Evolutionary conservation across 2,329 filamentous ascomycete species (phyloP), one percentile per base, ranked within the genome.

Genomic region (Colletotrichum tanaceti): DNA sequence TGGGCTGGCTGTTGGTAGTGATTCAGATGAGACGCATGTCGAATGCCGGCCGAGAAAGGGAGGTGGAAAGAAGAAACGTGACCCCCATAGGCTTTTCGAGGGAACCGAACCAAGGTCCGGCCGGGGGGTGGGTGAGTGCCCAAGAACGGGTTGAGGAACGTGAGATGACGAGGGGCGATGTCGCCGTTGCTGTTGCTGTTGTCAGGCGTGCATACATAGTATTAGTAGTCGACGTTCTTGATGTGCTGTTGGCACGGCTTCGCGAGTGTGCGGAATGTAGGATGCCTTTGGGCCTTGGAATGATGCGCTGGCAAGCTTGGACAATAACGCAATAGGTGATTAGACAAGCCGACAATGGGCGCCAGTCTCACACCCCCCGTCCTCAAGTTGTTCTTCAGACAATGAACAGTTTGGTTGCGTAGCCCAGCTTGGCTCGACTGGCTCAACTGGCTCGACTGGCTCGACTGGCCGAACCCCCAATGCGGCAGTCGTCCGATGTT

Each of bases 401-500:
- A 63, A 55, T 55, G 35, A 44, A 55, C 53, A 43, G 47, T 20
- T 39, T 38, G 39, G 32, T 52, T 68, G 49, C 55, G 62, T 52
- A 18, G 62, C 55, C 32, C 54, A 59, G 16, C 11, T 35, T 35
- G 32, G 28, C 28, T 32, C 32, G 54, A 44, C 38, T 41, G n/a
- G 43, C 28, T 46, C 43, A 39, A 65, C 22, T 58, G 47, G 10
- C 39, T 35, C n/a, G 60, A 11, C 28, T 28, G 28, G 28, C 28
- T 5, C 28, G 7, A 28, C 28, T 28, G 28, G 28, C 28, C 28
- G 28, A 32, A 4, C 24, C n/a, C 43, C 50, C 35, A 32, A 65
- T 52, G 65, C 50, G 62, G 55, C 49, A 57, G 62, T 60, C 62
- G 6, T 68, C 65, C 62, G 62, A 65, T 65, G 39, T 54, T 38